These are phyloP conservation scores for Neonectria sp. DNA, from an alignment of 2,329 filamentous ascomycete genomes.

Conservation along the genomic window DNA sequence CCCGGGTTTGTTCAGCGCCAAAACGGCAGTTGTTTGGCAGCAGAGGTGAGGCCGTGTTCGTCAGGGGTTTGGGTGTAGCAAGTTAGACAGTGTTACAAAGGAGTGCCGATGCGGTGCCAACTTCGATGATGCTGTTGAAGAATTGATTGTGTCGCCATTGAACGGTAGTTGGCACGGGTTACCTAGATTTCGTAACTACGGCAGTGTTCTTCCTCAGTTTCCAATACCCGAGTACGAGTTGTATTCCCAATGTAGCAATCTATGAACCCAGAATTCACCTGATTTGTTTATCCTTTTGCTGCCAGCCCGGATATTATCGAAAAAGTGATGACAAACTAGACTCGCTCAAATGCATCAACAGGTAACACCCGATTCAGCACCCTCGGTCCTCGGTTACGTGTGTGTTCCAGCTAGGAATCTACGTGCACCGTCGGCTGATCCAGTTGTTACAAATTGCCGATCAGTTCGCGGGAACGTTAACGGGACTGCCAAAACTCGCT, in stretches of 20 bases:
- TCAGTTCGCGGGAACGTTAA: background rate
- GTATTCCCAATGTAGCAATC: too few species aligned
- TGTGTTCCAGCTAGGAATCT: background rate
- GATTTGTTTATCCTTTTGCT: too few species aligned
- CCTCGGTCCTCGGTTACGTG: background rate
- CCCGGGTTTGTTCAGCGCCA: background rate
- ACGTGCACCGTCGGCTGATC: background rate
- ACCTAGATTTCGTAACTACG: background rate
- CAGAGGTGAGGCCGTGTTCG: background rate
- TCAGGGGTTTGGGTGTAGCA: background rate
- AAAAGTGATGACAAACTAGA: too few species aligned
- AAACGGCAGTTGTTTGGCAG: background rate
- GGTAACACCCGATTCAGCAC: constrained; percentile 6
- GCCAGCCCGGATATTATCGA: too few species aligned
- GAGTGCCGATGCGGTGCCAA: background rate
- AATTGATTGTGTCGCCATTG: background rate
- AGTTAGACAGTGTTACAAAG: background rate
- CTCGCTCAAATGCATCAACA: background rate
- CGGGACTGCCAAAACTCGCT: background rate
- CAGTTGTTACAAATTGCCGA: background rate
- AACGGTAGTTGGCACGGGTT: background rate
- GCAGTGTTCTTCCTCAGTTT: too few species aligned
- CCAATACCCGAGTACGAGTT: too few species aligned
- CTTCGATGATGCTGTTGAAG: background rate
- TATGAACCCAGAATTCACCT: too few species aligned